Base-by-base conservation (phyloP, 441 rosid species). In the Populus hybrid region DNA sequence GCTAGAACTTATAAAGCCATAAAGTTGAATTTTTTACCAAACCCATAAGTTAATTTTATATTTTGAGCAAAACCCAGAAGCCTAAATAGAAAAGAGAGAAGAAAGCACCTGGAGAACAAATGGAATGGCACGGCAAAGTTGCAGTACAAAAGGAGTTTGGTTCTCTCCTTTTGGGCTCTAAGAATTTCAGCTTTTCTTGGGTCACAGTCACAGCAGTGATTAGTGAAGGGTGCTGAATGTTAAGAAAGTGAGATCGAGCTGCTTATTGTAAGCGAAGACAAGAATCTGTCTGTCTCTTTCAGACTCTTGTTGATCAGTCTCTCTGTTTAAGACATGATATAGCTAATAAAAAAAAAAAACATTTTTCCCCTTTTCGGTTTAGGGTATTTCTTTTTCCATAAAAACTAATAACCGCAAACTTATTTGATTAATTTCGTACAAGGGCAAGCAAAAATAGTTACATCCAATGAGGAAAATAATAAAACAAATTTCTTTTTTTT, bases 31-130 rank as follows among this genome's bases (percentile, higher is more conserved):
- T 64, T 70, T 75, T 64, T 69, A 79, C 68, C 78, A 72, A 50
- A 80, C 69, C 86, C 79, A 79, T 23, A 72, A 72, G 69, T 16
- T 66, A 84, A 65, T 42, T 77, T 57, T 59, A 64, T 77, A 76
- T 83, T 83, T 73, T 50, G 10, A 76, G 28, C 71, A 76, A 76
- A 23, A 77, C 81, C 91, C 82, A 84, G 79, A 79, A 66, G 46
- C 19, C 79, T 2, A 61, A 85, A 82, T 53, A 64, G 64, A 76
- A 75, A 77, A 38, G 36, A 79, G 79, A 71, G 65, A 30, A 24
- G 38, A 67, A 68, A 69, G 72, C n/a, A 79, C 81, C 81, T 68
- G 57, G 18, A 46, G 57, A 14, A 46, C 19, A 14, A 46, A 46
- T 6, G 57, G 57, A 46, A 46, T 46, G 57, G 57, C 57, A 11